phyloP scores from a whole-genome alignment of 371 early-diverging fungal species.

The Circinella umbellata region DNA sequence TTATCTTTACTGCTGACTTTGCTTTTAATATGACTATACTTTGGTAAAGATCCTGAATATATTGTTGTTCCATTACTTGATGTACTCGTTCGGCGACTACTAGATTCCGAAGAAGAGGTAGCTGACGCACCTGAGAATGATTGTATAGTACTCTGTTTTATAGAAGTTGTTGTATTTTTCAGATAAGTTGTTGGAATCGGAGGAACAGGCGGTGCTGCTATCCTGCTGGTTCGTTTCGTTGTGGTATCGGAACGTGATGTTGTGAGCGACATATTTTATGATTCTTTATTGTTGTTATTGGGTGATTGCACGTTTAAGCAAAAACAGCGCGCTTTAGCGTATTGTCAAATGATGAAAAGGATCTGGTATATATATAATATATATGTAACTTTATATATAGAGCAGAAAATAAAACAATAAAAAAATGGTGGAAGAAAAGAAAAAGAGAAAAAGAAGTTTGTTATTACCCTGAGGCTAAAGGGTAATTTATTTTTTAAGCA shows the following conservation, averaged over 20 bases:
- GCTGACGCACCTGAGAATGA: not conserved
- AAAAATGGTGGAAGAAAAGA: not conserved
- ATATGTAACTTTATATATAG: no score
- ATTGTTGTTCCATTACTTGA: slow-evolving; percentile 12
- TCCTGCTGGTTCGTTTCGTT: not conserved
- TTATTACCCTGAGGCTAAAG: not conserved
- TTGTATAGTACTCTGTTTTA: not conserved
- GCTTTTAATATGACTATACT: slow-evolving; percentile 18
- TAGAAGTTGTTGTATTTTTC: not conserved
- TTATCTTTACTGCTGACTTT: slow-evolving; percentile 30
- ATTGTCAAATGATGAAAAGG: slow-evolving; percentile 2
- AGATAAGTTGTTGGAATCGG: not conserved
- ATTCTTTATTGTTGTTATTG: no score
- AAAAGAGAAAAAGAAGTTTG: not conserved
- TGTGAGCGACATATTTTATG: not conserved
- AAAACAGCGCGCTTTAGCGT: not conserved
- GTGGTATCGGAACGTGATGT: slow-evolving; percentile 1
- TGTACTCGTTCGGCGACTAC: slow-evolving; percentile 3
- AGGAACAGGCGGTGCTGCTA: slow-evolving; percentile 3
- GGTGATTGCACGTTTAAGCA: not conserved
- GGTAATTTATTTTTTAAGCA: slow-evolving; percentile 5
- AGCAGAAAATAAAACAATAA: not conserved
- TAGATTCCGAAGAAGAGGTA: not conserved
- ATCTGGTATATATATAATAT: no score
- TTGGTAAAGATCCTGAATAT: slow-evolving; percentile 10